Conservation (phyloP, 345 rosid genomes). For the Dovyalis caffra region DNA sequence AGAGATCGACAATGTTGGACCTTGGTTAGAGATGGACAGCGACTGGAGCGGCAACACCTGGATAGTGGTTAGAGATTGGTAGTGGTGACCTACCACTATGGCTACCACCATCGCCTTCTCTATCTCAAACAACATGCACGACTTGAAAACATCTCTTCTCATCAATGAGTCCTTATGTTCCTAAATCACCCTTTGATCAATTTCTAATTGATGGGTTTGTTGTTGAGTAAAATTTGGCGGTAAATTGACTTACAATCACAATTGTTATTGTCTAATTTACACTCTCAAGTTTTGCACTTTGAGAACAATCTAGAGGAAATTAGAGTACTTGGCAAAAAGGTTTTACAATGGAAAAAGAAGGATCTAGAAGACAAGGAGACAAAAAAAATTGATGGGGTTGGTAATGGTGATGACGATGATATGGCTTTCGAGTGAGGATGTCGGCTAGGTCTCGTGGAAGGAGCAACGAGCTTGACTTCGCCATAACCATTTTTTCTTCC, state of each 20-base stretch:
- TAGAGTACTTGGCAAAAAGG: neutral
- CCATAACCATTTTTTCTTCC: no score
- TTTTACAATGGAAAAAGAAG: neutral
- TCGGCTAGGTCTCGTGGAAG: no score
- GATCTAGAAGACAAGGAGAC: neutral
- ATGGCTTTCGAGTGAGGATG: no score
- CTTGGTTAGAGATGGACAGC: no score
- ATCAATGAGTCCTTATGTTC: slow-evolving; percentile 45
- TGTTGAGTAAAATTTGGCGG: slow-evolving; percentile 94
- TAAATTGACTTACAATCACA: slow-evolving; percentile 80
- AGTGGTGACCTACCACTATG: slow-evolving; percentile 65
- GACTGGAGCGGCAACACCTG: slow-evolving; percentile 39
- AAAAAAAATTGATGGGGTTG: slow-evolving; percentile 7
- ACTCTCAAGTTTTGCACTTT: slow-evolving; percentile 51
- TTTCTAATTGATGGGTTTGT: slow-evolving; percentile 76
- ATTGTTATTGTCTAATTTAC: slow-evolving; percentile 50
- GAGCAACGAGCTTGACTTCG: no score
- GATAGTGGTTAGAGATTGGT: no score
- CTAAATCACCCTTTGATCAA: slow-evolving; percentile 68
- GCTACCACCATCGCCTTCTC: slow-evolving; percentile 55
- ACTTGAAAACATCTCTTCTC: slow-evolving; percentile 65
- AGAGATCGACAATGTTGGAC: no score
- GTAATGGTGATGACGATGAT: slow-evolving; percentile 36
- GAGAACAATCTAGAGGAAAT: slow-evolving; percentile 61
- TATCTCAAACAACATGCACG: slow-evolving; percentile 47